Evolutionary conservation across 345 rosid genomes (phyloP).

Genomic region (Zanthoxylum bungeanum): DNA sequence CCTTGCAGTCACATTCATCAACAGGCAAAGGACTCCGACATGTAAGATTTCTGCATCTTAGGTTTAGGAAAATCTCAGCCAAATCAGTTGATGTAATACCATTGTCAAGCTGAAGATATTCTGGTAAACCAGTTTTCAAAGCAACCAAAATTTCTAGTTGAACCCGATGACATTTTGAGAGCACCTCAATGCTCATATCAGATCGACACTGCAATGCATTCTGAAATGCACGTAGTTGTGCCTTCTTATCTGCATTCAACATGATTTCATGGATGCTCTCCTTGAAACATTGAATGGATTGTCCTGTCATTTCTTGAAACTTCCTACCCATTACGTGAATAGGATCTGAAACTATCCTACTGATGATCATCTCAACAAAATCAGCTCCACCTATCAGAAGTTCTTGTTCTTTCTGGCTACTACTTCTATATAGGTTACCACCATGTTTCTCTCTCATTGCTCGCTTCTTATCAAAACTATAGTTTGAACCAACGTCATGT

Average conservation of each 20-base stretch:
- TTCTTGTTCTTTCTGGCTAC: conserved; percentile 56
- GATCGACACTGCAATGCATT: conserved; percentile 59
- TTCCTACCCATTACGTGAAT: conserved; percentile 68
- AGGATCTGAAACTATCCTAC: conserved; percentile 72
- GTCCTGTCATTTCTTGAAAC: conserved; percentile 74
- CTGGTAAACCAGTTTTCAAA: conserved; percentile 62
- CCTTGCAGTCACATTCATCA: conserved; percentile 93
- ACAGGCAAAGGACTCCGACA: conserved; percentile 75
- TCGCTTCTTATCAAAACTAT: conserved; percentile 60
- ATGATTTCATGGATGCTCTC: conserved; percentile 73
- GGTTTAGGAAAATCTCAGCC: conserved; percentile 83
- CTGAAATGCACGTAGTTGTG: conserved; percentile 46
- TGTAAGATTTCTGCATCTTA: conserved; percentile 73
- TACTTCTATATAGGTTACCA: conserved; percentile 55
- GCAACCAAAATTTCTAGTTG: conserved; percentile 91
- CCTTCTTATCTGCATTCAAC: conserved; percentile 60
- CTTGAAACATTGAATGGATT: conserved; percentile 56
- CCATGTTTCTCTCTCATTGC: conserved; percentile 47
- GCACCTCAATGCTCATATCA: conserved; percentile 58
- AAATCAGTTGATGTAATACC: conserved; percentile 58
- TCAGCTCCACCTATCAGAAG: conserved; percentile 60
- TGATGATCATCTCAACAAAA: conserved; percentile 60
- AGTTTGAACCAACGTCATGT: conserved; percentile 60
- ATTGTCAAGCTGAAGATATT: conserved; percentile 58
- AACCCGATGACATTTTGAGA: conserved; percentile 58